Evolutionary conservation across 805 yeast genomes (phyloP), one percentile per base, ranked within the genome.

Genomic region (Spathaspora sp.): DNA sequence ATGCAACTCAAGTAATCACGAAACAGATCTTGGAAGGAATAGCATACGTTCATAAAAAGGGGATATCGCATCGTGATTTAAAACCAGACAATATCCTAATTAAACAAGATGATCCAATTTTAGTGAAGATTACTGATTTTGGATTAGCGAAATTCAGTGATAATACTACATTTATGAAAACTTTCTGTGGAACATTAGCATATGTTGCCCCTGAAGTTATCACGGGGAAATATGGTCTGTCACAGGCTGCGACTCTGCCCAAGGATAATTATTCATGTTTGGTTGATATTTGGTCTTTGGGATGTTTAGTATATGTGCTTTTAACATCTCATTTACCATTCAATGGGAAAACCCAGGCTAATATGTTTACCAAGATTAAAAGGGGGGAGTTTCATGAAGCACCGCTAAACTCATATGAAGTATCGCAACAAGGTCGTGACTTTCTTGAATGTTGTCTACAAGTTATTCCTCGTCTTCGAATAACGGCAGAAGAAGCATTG

Each of bases 251-350:
- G 32, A 28, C 26, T 12, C 49, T 46, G 18, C 47, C 46, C 3
- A 54, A 50, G 51, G 55, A 53, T 49, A 61, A 76, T 46, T 94
- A 94, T 63, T 89, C 97, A 2, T 85, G 87, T 39, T 77, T 89
- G 52, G 98, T 94, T 14, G 99, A 94, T 66, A 89, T 94, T 80
- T 94, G 99, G 99, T 90, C 97, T 1, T 77, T 94, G 51, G 99
- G 99, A 0, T 94, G 99, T 67, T 71, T 94, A 26, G 86, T 91
- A 0, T 94, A 91, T 70, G 99, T 94, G 3, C 83, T 93, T 20
- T 68, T 94, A 49, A 93, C 99, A 0, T 93, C 94, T 0, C 97
- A 90, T 76, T 73, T 93, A 54, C 99, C 99, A 7, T 94, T 94
- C 66, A 90, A 93, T 65, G 97, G 97, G 0, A 79, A 85, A 49